phyloP scores from a whole-genome alignment of 345 rosid genomes.

The Balakata baccata region DNA sequence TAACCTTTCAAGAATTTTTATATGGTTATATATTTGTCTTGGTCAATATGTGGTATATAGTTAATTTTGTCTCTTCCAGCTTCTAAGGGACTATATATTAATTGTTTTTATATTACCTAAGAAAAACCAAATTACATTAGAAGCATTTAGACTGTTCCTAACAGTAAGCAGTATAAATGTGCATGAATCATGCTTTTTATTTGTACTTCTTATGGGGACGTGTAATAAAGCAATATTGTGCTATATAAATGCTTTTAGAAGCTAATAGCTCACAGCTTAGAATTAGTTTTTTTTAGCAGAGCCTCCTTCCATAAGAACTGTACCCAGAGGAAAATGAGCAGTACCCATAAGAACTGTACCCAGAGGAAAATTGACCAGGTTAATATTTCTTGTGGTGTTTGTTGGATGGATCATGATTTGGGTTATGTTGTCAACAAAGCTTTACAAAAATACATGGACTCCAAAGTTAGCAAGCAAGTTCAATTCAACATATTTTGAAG shows the following conservation, averaged over 20 bases:
- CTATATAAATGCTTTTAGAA: background rate
- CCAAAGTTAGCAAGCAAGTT: conserved; percentile 37
- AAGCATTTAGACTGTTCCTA: no score
- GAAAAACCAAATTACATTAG: no score
- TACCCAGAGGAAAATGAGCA: conserved; percentile 17
- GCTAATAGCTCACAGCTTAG: background rate
- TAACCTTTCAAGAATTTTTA: background rate
- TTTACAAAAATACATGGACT: conserved; percentile 38
- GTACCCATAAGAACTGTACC: background rate
- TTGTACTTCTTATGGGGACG: background rate
- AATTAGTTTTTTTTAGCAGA: background rate
- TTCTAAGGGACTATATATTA: background rate
- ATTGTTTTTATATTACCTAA: no score
- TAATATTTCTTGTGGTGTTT: conserved; percentile 34
- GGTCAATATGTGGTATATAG: no score
- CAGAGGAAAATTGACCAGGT: conserved; percentile 27
- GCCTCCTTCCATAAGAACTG: conserved; percentile 1
- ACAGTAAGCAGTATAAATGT: background rate
- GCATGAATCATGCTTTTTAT: conserved; percentile 10
- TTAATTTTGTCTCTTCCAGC: conserved; percentile 1
- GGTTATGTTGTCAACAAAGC: conserved; percentile 50
- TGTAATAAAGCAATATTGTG: no score
- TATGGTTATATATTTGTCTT: no score
- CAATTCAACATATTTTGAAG: conserved; percentile 51
- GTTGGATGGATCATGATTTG: conserved; percentile 53